Conservation (phyloP, 495 filamentous ascomycete genomes). For the Aspergillus egyptiacus region DNA sequence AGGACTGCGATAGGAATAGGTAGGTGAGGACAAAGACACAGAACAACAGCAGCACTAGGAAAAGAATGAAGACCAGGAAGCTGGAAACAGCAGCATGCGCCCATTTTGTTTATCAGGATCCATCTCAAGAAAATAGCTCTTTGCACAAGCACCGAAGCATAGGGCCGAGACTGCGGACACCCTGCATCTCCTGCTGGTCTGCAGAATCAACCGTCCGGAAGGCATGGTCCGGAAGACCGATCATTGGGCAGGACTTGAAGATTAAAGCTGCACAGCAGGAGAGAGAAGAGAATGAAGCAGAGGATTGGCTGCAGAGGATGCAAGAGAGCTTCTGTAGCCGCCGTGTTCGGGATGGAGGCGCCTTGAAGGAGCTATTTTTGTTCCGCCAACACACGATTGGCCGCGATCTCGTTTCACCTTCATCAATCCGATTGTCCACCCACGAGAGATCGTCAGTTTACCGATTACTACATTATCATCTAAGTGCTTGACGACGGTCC, state of each 20-base stretch:
- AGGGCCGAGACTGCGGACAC: neutral
- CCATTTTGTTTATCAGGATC: constrained; percentile 7
- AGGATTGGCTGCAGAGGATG: constrained; percentile 12
- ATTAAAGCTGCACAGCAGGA: constrained; percentile 10
- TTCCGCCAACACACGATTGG: constrained; percentile 2
- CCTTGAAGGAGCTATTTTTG: constrained; percentile 5
- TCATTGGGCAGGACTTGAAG: constrained; percentile 5
- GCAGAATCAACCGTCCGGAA: constrained; percentile 10
- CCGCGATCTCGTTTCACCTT: neutral
- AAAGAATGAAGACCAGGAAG: constrained; percentile 5
- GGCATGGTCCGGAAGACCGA: neutral
- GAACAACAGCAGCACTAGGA: neutral
- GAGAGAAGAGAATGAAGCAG: constrained; percentile 4
- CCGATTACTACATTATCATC: too few species aligned
- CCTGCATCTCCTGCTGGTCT: neutral
- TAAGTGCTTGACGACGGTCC: too few species aligned
- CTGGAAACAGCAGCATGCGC: neutral
- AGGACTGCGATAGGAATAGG: too few species aligned
- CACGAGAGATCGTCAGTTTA: neutral
- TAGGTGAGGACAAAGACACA: constrained; percentile 5
- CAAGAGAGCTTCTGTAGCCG: constrained; percentile 21
- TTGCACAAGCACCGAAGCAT: neutral
- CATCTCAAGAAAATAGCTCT: neutral
- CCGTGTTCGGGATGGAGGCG: constrained; percentile 17
- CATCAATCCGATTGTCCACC: neutral